These are phyloP conservation scores for Myrica gale DNA, from an alignment of 306 rosid species.

Conservation along the genomic window DNA sequence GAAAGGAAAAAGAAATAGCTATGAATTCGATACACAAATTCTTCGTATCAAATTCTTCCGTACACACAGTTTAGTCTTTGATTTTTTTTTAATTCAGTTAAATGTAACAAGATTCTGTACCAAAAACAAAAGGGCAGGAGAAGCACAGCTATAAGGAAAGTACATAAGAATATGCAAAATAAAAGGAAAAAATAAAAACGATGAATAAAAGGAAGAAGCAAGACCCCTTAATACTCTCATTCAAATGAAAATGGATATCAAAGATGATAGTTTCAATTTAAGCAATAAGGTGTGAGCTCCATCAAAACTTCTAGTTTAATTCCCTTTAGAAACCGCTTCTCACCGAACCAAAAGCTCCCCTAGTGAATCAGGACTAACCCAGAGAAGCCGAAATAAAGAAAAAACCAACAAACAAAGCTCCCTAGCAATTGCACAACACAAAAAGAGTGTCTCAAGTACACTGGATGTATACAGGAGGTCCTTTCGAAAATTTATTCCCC, in stretches of 20 bases:
- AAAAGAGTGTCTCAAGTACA: background rate
- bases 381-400: background rate
- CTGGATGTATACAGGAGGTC: background rate
- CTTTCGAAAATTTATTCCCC: background rate
- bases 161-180: background rate
- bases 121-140: too few species aligned
- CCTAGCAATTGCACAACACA: background rate
- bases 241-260: background rate
- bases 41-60: too few species aligned
- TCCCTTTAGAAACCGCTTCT: background rate
- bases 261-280: background rate
- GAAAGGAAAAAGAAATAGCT: slow-evolving; percentile 9
- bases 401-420: background rate
- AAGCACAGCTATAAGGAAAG: background rate
- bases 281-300: background rate
- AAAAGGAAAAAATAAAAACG: background rate
- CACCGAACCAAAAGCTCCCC: background rate
- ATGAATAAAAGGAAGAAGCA: background rate
- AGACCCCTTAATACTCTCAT: background rate
- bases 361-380: background rate
- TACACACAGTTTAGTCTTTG: too few species aligned
- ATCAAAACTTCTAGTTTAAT: background rate
- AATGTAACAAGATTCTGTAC: background rate
- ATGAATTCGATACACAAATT: slow-evolving; percentile 6
- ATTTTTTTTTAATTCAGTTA: too few species aligned